Evolutionary conservation across 768 basidiomycete genomes (phyloP).

Genomic region (Kwoniella dendrophila): DNA sequence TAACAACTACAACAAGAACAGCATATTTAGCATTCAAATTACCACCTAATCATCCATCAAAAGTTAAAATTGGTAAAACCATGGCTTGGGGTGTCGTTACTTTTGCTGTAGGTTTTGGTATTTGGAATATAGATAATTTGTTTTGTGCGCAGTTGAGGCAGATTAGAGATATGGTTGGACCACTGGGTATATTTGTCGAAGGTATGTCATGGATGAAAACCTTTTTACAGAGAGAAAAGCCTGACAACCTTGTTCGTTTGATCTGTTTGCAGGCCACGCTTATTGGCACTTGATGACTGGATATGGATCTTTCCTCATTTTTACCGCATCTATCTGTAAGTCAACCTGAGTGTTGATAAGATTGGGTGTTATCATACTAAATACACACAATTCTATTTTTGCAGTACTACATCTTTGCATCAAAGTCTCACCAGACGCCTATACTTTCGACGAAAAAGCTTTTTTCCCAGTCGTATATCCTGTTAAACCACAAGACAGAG

Average conservation of each 20-base stretch:
- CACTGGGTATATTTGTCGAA: conserved; percentile 44
- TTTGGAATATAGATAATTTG: conserved; percentile 81
- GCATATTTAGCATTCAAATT: conserved; percentile 62
- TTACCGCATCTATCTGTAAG: conserved; percentile 49
- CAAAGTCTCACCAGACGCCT: conserved; percentile 37
- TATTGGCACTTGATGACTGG: conserved; percentile 54
- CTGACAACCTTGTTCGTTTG: neutral
- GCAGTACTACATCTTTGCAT: conserved; percentile 40
- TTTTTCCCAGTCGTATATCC: conserved; percentile 32
- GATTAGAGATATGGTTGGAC: conserved; percentile 25
- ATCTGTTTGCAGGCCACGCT: conserved; percentile 26
- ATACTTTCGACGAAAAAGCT: conserved; percentile 26
- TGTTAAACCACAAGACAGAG: neutral
- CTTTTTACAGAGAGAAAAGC: neutral
- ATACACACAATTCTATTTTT: neutral
- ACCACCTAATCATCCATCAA: conserved; percentile 45
- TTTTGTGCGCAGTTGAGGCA: conserved; percentile 61
- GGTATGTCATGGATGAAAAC: conserved; percentile 24
- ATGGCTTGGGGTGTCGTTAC: conserved; percentile 62
- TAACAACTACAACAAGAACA: conserved; percentile 60
- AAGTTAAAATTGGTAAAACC: conserved; percentile 59
- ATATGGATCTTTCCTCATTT: conserved; percentile 46
- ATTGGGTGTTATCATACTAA: neutral
- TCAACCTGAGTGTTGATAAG: neutral
- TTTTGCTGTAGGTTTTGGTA: conserved; percentile 68